Evolutionary conservation across 768 basidiomycete species (phyloP).

Genomic region (Mycena latifolia): DNA sequence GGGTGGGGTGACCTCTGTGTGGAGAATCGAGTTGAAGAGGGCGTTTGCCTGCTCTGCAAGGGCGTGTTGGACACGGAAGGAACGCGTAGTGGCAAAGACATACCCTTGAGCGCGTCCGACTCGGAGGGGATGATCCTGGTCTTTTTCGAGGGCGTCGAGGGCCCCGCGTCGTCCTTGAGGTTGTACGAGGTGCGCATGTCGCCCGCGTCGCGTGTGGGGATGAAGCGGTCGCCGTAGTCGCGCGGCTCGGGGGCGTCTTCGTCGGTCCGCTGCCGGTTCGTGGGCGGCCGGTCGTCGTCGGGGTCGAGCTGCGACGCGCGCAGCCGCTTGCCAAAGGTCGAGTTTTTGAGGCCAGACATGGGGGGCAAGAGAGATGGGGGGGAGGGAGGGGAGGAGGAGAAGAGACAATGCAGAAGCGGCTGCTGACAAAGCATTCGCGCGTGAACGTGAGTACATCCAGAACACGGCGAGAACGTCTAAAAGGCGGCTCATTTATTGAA

Average conservation of each 20-base stretch:
- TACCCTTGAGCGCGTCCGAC: conserved; percentile 83
- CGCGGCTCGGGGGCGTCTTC: conserved; percentile 47
- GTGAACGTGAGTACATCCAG: too few species aligned
- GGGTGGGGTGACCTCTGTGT: conserved; percentile 82
- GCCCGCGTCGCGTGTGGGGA: conserved; percentile 72
- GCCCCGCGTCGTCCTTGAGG: conserved; percentile 69
- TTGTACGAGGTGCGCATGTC: conserved; percentile 79
- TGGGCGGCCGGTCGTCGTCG: conserved; percentile 66
- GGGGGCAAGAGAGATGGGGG: too few species aligned
- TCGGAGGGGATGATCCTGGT: conserved; percentile 75
- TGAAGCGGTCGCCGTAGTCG: conserved; percentile 76
- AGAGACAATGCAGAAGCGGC: not conserved
- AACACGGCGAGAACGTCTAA: too few species aligned
- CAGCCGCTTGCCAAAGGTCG: conserved; percentile 87
- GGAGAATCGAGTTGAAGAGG: conserved; percentile 81
- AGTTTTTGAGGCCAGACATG: conserved; percentile 87
- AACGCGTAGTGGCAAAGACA: conserved; percentile 36
- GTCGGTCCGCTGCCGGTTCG: conserved; percentile 64
- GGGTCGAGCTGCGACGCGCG: conserved; percentile 75
- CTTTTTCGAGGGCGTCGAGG: conserved; percentile 70
- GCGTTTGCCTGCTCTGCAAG: conserved; percentile 84
- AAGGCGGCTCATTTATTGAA: too few species aligned
- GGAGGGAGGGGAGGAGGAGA: not conserved
- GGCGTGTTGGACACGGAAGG: conserved; percentile 4
- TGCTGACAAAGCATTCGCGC: too few species aligned